Percentiles rank a stretch among this genome's conserved stretches.
phyloP scores from a whole-genome alignment of 768 basidiomycete genomes.

The Lentinula lateritia region DNA sequence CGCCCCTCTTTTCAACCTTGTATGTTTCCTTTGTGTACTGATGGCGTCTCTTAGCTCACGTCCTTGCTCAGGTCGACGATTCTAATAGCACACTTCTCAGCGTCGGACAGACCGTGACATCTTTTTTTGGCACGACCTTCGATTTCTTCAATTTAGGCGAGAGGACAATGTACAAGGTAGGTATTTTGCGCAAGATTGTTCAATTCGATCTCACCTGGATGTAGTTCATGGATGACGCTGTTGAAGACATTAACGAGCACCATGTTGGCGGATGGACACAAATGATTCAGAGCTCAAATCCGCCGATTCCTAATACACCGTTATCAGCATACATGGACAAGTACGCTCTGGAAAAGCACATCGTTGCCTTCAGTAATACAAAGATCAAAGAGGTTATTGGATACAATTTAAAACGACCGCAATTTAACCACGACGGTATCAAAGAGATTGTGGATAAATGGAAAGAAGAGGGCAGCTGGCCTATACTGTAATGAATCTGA shows the following conservation, averaged over 20 bases:
- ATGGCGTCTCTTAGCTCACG: neutral
- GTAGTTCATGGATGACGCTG: slow-evolving; percentile 59
- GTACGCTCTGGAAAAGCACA: slow-evolving; percentile 64
- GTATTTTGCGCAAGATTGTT: slow-evolving; percentile 6
- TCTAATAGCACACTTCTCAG: slow-evolving; percentile 65
- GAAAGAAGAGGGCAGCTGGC: slow-evolving; percentile 66
- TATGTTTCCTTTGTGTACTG: slow-evolving; percentile 21
- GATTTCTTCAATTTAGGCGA: slow-evolving; percentile 75
- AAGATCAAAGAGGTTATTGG: slow-evolving; percentile 74
- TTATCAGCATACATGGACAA: slow-evolving; percentile 78
- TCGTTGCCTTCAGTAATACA: slow-evolving; percentile 58
- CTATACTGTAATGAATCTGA: slow-evolving; percentile 25
- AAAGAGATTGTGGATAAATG: slow-evolving; percentile 74
- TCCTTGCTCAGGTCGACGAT: slow-evolving; percentile 59
- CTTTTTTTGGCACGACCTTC: slow-evolving; percentile 72
- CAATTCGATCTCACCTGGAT: neutral
- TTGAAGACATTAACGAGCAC: slow-evolving; percentile 82
- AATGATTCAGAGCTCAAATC: slow-evolving; percentile 68
- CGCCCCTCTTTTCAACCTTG: slow-evolving; percentile 82
- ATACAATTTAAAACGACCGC: slow-evolving; percentile 58
- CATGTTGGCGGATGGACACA: slow-evolving; percentile 81
- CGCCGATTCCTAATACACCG: slow-evolving; percentile 66
- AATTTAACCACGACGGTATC: slow-evolving; percentile 56
- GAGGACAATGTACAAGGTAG: slow-evolving; percentile 62
- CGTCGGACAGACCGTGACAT: slow-evolving; percentile 59